Conservation (phyloP, 1,284 basidiomycete genomes). For the Leucoagaricus sp. region DNA sequence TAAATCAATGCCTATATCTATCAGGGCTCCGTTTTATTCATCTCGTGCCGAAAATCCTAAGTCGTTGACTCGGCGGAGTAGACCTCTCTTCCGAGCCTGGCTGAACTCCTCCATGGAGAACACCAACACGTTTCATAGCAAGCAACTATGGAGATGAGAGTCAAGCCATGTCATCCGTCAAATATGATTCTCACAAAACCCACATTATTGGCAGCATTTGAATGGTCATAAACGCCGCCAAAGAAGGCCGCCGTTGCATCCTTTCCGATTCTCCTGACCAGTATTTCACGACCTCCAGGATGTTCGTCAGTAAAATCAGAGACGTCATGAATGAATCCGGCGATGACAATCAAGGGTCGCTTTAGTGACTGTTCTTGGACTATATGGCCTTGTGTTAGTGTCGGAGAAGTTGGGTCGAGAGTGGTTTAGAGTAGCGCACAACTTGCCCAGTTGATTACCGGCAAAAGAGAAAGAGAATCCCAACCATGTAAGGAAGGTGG, state of each 20-base stretch:
- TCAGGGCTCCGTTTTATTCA: no score
- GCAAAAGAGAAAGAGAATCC: no score
- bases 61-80: constrained; percentile 68
- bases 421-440: constrained; percentile 47
- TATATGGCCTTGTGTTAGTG: constrained; percentile 27
- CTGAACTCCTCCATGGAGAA: constrained; percentile 77
- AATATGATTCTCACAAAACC: constrained; percentile 24
- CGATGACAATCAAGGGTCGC: constrained; percentile 79
- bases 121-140: constrained; percentile 90
- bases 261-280: constrained; percentile 72
- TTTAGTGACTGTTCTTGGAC: constrained; percentile 77
- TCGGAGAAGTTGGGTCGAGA: background rate
- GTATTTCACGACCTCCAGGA: constrained; percentile 72
- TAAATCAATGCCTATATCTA: no score
- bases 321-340: constrained; percentile 92
- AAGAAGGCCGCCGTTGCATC: constrained; percentile 94
- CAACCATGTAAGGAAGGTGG: no score
- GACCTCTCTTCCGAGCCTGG: constrained; percentile 53
- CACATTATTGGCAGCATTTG: constrained; percentile 88
- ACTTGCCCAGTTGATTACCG: constrained; percentile 84
- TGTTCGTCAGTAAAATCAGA: constrained; percentile 86
- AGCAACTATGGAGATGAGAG: constrained; percentile 33
- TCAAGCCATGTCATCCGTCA: background rate
- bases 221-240: constrained; percentile 92
- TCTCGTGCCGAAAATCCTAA: constrained; percentile 68